These are phyloP conservation scores for Platismatia glauca DNA, from an alignment of 495 filamentous ascomycete species.

Conservation along the genomic window DNA sequence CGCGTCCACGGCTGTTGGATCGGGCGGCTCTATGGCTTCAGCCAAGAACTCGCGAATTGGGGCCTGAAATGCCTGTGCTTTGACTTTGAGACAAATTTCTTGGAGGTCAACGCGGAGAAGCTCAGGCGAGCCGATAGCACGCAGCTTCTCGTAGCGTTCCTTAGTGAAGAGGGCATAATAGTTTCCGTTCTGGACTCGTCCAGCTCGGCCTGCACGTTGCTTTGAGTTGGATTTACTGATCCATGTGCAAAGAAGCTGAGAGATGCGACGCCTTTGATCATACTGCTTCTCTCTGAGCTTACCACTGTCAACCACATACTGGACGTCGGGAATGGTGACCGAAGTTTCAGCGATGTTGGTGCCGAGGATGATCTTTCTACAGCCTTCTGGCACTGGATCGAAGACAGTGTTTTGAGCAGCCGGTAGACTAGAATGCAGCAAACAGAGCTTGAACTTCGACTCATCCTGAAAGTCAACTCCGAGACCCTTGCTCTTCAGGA, in stretches of 20 bases:
- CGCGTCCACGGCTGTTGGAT: conserved; percentile 32
- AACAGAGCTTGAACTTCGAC: conserved; percentile 37
- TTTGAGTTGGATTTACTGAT: conserved; percentile 45
- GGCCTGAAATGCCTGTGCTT: conserved; percentile 36
- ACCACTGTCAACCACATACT: conserved; percentile 48
- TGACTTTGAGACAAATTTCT: conserved; percentile 41
- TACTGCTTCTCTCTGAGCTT: conserved; percentile 45
- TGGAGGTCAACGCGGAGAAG: conserved; percentile 44
- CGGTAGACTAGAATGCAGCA: conserved; percentile 45
- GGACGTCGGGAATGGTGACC: conserved; percentile 51
- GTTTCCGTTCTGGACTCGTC: conserved; percentile 48
- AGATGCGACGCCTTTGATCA: conserved; percentile 37
- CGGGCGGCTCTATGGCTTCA: conserved; percentile 46
- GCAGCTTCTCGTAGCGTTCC: conserved; percentile 40
- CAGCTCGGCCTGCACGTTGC: conserved; percentile 51
- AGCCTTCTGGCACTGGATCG: conserved; percentile 36
- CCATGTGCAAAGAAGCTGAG: conserved; percentile 42
- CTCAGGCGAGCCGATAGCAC: conserved; percentile 39
- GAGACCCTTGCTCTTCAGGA: conserved; percentile 26
- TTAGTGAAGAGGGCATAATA: conserved; percentile 50
- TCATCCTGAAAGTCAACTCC: conserved; percentile 39
- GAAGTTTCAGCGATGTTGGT: conserved; percentile 57
- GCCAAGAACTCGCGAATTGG: conserved; percentile 41
- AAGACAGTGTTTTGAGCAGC: conserved; percentile 40
- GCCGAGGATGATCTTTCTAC: conserved; percentile 48